Conservation (phyloP, 2,329 filamentous ascomycete genomes). For the Epichloe sibirici region DNA sequence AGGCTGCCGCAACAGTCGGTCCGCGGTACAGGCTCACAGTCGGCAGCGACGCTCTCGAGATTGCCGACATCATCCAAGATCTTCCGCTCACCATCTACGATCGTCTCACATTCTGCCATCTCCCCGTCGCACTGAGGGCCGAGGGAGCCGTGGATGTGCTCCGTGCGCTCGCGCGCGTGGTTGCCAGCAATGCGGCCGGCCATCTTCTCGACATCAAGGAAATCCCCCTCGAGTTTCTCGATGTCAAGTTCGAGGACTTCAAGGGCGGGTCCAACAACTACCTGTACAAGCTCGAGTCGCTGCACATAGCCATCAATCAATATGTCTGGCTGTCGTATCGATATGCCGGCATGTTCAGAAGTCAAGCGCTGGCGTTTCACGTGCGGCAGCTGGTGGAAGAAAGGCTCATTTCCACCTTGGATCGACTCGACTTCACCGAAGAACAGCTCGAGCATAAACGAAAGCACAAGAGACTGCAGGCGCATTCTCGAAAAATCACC, state of each 20-base stretch:
- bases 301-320: slow-evolving; percentile 73
- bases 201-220: slow-evolving; percentile 58
- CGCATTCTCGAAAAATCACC: slow-evolving; percentile 7
- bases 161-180: slow-evolving; percentile 52
- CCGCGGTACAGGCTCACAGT: slow-evolving; percentile 56
- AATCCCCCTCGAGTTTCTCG: slow-evolving; percentile 62
- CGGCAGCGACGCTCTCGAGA: slow-evolving; percentile 42
- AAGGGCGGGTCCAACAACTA: slow-evolving; percentile 36
- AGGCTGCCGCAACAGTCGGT: slow-evolving; percentile 53
- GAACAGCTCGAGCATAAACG: slow-evolving; percentile 19
- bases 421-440: slow-evolving; percentile 38
- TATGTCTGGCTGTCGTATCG: slow-evolving; percentile 93
- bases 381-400: slow-evolving; percentile 67
- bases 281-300: slow-evolving; percentile 55
- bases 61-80: slow-evolving; percentile 65
- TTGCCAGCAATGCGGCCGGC: slow-evolving; percentile 56
- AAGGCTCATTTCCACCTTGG: slow-evolving; percentile 42
- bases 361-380: slow-evolving; percentile 64
- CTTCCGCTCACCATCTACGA: slow-evolving; percentile 60
- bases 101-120: slow-evolving; percentile 60
- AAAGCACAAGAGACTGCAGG: slow-evolving; percentile 11
- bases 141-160: slow-evolving; percentile 36
- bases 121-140: slow-evolving; percentile 52
- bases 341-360: slow-evolving; percentile 68
- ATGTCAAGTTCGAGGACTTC: slow-evolving; percentile 38